These are phyloP conservation scores for Trypethelium eluteriae DNA, from an alignment of 495 filamentous ascomycete genomes.

Conservation along the genomic window DNA sequence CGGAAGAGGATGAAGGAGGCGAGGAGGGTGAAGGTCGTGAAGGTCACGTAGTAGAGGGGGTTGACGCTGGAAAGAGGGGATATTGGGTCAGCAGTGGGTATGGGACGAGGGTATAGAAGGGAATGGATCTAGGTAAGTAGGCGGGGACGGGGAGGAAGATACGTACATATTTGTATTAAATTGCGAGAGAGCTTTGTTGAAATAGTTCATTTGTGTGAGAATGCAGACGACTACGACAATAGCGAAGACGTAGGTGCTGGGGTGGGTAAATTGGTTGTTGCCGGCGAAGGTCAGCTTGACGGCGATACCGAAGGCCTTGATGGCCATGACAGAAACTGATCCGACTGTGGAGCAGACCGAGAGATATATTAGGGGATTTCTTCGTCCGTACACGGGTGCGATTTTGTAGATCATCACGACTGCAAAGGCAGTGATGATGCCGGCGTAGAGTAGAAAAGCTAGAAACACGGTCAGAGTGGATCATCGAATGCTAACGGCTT, in stretches of 20 bases:
- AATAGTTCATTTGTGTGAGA: conserved; percentile 98
- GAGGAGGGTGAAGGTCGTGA: conserved; percentile 88
- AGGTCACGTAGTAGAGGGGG: conserved; percentile 98
- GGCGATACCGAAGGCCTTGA: conserved; percentile 96
- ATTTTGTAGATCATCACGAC: conserved; percentile 93
- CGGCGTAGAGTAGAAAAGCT: conserved; percentile 85
- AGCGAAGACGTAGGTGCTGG: conserved; percentile 92
- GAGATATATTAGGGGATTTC: conserved; percentile 89
- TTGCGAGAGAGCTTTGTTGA: conserved; percentile 95
- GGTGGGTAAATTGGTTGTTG: conserved; percentile 87
- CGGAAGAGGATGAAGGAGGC: conserved; percentile 96
- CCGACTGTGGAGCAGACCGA: conserved; percentile 96
- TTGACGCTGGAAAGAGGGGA: conserved; percentile 64
- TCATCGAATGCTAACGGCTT: background rate
- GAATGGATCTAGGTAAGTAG: background rate
- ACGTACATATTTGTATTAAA: conserved; percentile 94
- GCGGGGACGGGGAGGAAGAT: background rate
- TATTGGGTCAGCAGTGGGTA: conserved; percentile 10
- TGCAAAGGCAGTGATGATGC: conserved; percentile 69
- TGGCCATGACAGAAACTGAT: conserved; percentile 94
- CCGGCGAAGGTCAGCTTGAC: conserved; percentile 85
- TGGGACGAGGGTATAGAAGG: conserved; percentile 7
- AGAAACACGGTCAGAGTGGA: conserved; percentile 25
- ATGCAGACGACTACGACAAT: conserved; percentile 91
- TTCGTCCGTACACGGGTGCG: conserved; percentile 79